These are phyloP conservation scores for Draba incana DNA, from an alignment of 345 rosid genomes.

Conservation along the genomic window DNA sequence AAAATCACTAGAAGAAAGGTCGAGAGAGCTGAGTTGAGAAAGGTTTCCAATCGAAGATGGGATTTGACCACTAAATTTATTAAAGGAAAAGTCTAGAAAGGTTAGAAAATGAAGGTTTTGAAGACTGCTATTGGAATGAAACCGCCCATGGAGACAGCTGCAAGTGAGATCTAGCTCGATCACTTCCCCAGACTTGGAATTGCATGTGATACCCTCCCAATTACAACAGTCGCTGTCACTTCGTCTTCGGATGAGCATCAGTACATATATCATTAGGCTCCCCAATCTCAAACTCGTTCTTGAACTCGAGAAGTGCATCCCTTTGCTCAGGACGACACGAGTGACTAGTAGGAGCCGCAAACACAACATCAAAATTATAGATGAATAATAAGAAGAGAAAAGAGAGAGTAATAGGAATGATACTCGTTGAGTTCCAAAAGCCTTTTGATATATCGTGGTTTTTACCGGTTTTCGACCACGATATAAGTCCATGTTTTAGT, in stretches of 20 bases:
- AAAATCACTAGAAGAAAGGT: rapidly evolving
- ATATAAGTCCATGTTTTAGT: too few species aligned
- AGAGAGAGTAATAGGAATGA: neutral
- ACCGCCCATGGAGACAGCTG: neutral
- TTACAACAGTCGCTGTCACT: neutral
- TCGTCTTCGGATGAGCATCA: neutral
- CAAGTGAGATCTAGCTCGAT: neutral
- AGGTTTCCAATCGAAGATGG: neutral
- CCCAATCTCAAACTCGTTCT: neutral
- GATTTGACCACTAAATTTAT: neutral
- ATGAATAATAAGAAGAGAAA: neutral
- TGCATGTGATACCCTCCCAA: slow-evolving; percentile 17
- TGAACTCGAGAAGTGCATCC: slow-evolving; percentile 6
- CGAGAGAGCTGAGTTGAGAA: neutral
- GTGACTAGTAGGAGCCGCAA: neutral
- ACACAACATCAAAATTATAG: rapidly evolving
- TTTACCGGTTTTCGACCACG: too few species aligned
- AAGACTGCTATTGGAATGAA: slow-evolving; percentile 7
- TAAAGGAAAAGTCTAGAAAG: neutral
- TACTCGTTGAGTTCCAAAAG: neutral
- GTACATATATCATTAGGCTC: too few species aligned
- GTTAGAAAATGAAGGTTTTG: neutral
- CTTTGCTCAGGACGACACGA: slow-evolving; percentile 5
- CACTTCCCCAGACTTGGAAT: neutral
- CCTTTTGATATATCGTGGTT: too few species aligned